Evolutionary conservation across 306 rosid species (phyloP).

Genomic region (Biancaea sappan): DNA sequence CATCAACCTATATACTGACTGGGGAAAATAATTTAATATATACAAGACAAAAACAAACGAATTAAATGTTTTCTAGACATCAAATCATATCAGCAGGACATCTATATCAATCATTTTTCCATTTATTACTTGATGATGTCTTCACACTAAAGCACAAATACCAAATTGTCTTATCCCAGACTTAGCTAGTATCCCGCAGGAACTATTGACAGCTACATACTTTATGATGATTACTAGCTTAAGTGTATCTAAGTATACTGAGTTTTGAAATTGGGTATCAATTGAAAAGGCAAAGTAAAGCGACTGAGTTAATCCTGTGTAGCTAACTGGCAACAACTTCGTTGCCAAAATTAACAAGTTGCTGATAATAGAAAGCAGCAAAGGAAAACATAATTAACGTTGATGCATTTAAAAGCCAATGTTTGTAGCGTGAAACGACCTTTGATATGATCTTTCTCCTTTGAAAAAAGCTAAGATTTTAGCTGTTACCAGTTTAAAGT

Average conservation of each 20-base stretch:
- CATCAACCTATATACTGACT: background rate
- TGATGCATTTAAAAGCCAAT: background rate
- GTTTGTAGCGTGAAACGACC: conserved; percentile 9
- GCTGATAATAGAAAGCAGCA: background rate
- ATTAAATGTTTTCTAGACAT: background rate
- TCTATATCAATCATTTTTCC: background rate
- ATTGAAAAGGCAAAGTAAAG: background rate
- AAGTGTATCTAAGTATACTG: background rate
- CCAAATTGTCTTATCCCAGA: background rate
- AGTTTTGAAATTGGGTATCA: background rate
- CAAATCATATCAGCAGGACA: conserved; percentile 12
- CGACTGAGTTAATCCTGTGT: background rate
- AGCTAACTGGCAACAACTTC: background rate
- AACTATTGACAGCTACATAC: background rate
- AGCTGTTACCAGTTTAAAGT: conserved; percentile 25
- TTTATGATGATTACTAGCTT: background rate
- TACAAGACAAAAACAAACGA: background rate
- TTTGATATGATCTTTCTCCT: background rate
- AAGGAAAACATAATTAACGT: background rate
- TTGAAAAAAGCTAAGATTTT: background rate
- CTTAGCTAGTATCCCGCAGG: background rate
- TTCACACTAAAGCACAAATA: background rate
- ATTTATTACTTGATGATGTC: background rate
- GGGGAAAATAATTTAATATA: background rate
- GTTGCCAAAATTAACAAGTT: background rate